phyloP scores from a whole-genome alignment of 306 rosid species.

The Ormosia emarginata region DNA sequence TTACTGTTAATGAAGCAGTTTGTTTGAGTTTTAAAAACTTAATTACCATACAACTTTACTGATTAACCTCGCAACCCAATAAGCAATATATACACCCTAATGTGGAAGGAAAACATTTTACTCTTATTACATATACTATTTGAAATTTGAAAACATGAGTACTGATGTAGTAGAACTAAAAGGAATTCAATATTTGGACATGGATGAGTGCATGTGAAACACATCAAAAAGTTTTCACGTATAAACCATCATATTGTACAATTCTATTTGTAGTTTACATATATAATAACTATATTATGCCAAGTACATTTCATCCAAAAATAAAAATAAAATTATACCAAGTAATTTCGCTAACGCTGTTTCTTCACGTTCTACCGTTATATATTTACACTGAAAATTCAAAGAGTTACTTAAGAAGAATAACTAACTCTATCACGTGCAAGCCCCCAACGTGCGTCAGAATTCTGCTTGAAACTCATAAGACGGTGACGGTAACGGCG shows the following conservation, averaged over 20 bases:
- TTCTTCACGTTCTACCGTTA: conserved; percentile 33
- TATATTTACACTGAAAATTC: conserved; percentile 27
- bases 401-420: not conserved
- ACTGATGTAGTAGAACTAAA: too few relatives aligned
- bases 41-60: not conserved
- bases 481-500: conserved; percentile 50
- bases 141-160: not conserved
- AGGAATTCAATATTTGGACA: too few relatives aligned
- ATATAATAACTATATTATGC: not conserved
- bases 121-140: not conserved
- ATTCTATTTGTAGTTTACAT: not conserved
- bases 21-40: not conserved
- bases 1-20: not conserved
- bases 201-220: not conserved
- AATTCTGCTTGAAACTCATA: conserved; percentile 35
- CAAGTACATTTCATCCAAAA: not conserved
- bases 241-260: conserved; percentile 24
- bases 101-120: not conserved
- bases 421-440: conserved; percentile 25
- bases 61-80: not conserved
- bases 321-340: too few relatives aligned
- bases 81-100: not conserved
- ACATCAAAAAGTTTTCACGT: conserved; percentile 16
- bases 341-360: conserved; percentile 15
- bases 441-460: conserved; percentile 27